A percentile compares a stretch with the other conserved stretches of the same genome.
Evolutionary conservation across 225 moss, liverwort and hornwort genomes (phyloP).

Genomic region (Marchantia polymorpha): DNA sequence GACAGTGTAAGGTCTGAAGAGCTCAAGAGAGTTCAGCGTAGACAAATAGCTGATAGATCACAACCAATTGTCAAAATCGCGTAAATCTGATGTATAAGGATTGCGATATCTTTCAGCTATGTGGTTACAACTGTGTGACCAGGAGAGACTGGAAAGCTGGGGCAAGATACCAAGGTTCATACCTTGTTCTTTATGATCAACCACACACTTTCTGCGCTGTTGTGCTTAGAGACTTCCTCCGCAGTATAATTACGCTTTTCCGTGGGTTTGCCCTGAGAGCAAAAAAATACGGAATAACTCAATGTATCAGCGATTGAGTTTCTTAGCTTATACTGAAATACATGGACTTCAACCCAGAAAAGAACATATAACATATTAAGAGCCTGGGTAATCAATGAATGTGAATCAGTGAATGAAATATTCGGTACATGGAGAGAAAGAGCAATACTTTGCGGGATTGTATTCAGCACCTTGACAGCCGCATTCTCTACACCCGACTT

Average conservation of each 20-base stretch:
- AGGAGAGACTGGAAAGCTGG: neutral
- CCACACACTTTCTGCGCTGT: slow-evolving; percentile 36
- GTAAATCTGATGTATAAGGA: too few relatives aligned
- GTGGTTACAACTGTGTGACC: neutral
- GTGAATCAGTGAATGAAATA: neutral
- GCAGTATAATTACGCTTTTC: slow-evolving; percentile 24
- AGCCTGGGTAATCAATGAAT: neutral
- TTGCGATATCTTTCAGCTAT: neutral
- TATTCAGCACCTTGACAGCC: slow-evolving; percentile 38
- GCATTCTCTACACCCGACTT: slow-evolving; percentile 4
- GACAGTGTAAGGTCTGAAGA: neutral
- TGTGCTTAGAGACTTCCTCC: slow-evolving; percentile 40
- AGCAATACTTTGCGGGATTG: slow-evolving; percentile 5
- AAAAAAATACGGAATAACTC: neutral
- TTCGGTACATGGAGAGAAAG: neutral
- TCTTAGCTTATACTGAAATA: neutral
- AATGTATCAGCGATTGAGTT: neutral
- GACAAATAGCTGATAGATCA: neutral
- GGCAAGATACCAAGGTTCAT: neutral
- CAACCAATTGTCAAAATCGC: neutral
- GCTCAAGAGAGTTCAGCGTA: neutral
- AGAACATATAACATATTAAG: neutral
- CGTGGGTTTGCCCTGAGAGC: slow-evolving; percentile 1
- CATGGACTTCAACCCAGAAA: too few relatives aligned
- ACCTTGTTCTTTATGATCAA: slow-evolving; percentile 47